A percentile compares a stretch with the other conserved stretches of the same genome.
phyloP scores from a whole-genome alignment of 352 stramenopile genomes.

The Phytophthora rubi region DNA sequence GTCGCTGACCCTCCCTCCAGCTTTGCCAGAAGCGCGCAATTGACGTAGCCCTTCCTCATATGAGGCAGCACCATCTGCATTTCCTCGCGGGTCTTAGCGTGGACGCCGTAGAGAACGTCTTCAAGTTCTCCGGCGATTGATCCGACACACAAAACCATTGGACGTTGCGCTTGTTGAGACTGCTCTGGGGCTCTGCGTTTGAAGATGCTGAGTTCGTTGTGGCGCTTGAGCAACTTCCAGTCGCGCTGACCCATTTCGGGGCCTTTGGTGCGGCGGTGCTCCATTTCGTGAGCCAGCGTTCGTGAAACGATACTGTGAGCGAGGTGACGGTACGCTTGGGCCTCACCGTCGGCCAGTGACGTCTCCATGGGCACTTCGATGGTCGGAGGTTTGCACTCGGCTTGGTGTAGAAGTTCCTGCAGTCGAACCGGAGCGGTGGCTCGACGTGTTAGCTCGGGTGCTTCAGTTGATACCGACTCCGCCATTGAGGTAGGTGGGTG shows the following conservation, averaged over 20 bases:
- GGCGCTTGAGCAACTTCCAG: slow-evolving; percentile 47
- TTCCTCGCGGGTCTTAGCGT: slow-evolving; percentile 57
- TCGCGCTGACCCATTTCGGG: slow-evolving; percentile 23
- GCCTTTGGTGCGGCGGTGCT: slow-evolving; percentile 34
- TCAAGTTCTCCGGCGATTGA: slow-evolving; percentile 50
- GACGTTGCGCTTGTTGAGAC: slow-evolving; percentile 22
- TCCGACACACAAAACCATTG: slow-evolving; percentile 57
- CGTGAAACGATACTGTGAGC: slow-evolving; percentile 48
- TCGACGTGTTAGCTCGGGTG: slow-evolving; percentile 15
- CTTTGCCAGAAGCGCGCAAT: slow-evolving; percentile 52
- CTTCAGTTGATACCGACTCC: slow-evolving; percentile 8
- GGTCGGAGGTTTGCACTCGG: slow-evolving; percentile 8
- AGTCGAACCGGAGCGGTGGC: slow-evolving; percentile 31
- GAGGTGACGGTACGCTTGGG: slow-evolving; percentile 37
- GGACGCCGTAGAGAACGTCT: slow-evolving; percentile 57
- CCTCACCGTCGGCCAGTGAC: slow-evolving; percentile 30
- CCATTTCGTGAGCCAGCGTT: slow-evolving; percentile 56
- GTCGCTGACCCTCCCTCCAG: slow-evolving; percentile 44
- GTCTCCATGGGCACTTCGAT: slow-evolving; percentile 13
- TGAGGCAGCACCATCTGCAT: slow-evolving; percentile 50
- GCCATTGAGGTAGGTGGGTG: slow-evolving; percentile 6
- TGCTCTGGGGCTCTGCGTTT: slow-evolving; percentile 34
- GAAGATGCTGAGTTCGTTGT: slow-evolving; percentile 48
- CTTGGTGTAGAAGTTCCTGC: slow-evolving; percentile 24
- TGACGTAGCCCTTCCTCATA: slow-evolving; percentile 46